These are phyloP conservation scores for Spinacia oleracea DNA, from an alignment of 179 eudicot genomes.

Conservation along the genomic window DNA sequence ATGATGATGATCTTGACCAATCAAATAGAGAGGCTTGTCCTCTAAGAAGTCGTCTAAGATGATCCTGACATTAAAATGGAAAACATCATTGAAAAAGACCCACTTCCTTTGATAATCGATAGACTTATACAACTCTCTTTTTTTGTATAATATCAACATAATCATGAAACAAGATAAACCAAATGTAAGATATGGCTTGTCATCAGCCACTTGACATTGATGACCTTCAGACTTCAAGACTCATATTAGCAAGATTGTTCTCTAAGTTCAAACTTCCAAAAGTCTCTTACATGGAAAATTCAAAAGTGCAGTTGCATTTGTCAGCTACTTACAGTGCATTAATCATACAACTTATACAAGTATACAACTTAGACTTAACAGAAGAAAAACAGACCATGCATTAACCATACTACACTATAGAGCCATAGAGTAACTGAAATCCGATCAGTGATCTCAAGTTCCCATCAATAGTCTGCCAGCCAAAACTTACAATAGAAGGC, in stretches of 20 bases:
- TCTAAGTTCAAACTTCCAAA: neutral
- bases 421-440: neutral
- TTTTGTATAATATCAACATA: neutral
- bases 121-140: neutral
- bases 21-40: slow-evolving; percentile 96
- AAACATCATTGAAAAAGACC: neutral
- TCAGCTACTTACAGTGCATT: neutral
- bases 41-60: slow-evolving; percentile 91
- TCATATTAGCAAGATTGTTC: neutral
- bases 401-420: neutral
- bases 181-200: slow-evolving; percentile 9
- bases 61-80: slow-evolving; percentile 57
- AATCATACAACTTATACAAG: too few species aligned
- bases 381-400: neutral
- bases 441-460: neutral
- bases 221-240: neutral
- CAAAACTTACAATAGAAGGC: neutral
- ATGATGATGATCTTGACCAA: slow-evolving; percentile 93
- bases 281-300: neutral
- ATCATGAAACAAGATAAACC: neutral
- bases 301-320: neutral
- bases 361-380: neutral
- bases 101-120: neutral
- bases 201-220: neutral
- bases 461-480: neutral